Base-by-base conservation (phyloP, 1,139 yeast species). In the Candida albicans region DNA sequence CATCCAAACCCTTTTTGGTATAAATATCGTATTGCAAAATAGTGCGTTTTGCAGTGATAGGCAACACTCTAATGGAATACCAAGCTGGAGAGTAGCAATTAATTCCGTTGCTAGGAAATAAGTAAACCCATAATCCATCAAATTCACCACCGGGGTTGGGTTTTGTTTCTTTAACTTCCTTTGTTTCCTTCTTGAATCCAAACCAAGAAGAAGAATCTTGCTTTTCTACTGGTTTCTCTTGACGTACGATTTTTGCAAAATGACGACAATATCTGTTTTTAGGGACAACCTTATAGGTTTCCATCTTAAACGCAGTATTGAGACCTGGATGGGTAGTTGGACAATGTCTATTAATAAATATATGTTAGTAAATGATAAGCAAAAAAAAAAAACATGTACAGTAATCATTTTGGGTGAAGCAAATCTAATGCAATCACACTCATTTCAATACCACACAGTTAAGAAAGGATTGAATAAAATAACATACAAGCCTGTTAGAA, bases 51-150 rank as follows among this genome's bases (percentile, higher is more conserved):
- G 84, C 79, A 34, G 72, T 55, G 15, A 74, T 56, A 32, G 85
- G 85, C 48, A 79, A 65, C 2, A 80, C 84, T 55, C 84, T 66
- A 50, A 80, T 79, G 3, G 82, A 74, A 59, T 80, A 80, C 82
- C 83, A 80, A 6, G 84, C 84, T 49, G 84, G 84, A 0, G 84
- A 79, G 56, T 80, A 80, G 56, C 85, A 79, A 60, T 80, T 80
- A 56, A 80, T 60, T 34, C 84, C 84, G 52, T 78, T 77, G 45
- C 70, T 75, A 42, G 85, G 85, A 65, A 68, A 79, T 40, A 78
- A 60, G 58, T 80, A 80, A 43, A 80, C 75, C 85, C 84, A 80
- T 56, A 79, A 67, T 2, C 84, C 84, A 53, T 77, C 77, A 62
- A 76, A 77, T 22, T 71, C 76, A 47, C 84, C 84, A 44, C 84